Conservation (phyloP, 2,329 filamentous ascomycete genomes). For the Xylaria multiplex region DNA sequence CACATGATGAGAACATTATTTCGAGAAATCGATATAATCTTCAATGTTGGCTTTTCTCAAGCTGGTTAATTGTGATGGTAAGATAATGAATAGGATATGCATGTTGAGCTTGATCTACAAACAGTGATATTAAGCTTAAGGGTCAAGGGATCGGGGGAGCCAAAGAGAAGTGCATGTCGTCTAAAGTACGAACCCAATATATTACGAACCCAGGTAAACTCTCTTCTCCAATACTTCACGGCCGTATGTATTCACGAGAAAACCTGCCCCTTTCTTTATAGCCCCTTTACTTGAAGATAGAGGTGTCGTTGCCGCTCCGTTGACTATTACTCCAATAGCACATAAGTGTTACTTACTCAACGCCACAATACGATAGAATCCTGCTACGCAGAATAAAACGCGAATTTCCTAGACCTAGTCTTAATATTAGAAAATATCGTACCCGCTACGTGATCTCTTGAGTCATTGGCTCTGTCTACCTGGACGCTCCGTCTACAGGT, state of each 20-base stretch:
- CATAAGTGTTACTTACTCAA: not conserved
- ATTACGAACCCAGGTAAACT: not conserved
- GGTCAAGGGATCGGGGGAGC: too few relatives aligned
- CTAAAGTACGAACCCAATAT: not conserved
- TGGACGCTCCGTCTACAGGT: too few relatives aligned
- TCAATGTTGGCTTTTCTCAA: too few relatives aligned
- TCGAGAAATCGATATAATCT: not conserved
- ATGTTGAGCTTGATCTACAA: not conserved
- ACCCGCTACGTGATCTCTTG: too few relatives aligned
- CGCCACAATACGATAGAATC: not conserved
- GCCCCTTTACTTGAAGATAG: not conserved
- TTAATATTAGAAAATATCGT: not conserved
- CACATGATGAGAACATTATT: not conserved
- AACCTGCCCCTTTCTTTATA: not conserved
- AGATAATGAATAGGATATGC: not conserved
- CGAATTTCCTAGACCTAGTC: not conserved
- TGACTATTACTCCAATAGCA: not conserved
- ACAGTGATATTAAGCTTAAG: too few relatives aligned
- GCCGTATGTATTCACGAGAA: too few relatives aligned
- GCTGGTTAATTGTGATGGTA: not conserved
- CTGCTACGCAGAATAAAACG: too few relatives aligned
- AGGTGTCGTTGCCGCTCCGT: not conserved
- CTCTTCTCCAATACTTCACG: too few relatives aligned
- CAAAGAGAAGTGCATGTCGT: not conserved
- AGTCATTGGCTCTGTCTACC: too few relatives aligned